A percentile compares a stretch with the other conserved stretches of the same genome.
These are phyloP conservation scores for Chlamydomonas applanata DNA, from an alignment of 139 green algal species.

Conservation along the genomic window DNA sequence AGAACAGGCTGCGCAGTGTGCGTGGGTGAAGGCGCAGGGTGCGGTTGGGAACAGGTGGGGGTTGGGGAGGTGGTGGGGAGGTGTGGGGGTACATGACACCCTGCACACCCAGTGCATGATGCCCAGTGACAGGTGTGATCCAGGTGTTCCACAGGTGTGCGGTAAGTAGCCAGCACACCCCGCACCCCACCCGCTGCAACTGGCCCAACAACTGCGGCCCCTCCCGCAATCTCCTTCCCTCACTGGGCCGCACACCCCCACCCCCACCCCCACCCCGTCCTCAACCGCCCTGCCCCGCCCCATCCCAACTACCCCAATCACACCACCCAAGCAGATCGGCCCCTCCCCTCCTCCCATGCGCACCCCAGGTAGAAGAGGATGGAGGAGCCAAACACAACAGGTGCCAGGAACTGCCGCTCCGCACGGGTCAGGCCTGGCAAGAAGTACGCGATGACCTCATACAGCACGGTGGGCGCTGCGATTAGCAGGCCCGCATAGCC, in stretches of 20 bases:
- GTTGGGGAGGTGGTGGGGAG: background rate
- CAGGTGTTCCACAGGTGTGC: too few relatives aligned
- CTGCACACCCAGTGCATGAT: too few relatives aligned
- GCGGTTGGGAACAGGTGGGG: background rate
- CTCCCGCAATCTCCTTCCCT: too few relatives aligned
- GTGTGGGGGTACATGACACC: background rate
- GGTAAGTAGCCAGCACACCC: too few relatives aligned
- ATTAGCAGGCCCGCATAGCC: conserved; percentile 94
- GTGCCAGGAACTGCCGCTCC: conserved; percentile 87
- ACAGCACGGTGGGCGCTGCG: conserved; percentile 88
- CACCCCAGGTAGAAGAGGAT: conserved; percentile 95
- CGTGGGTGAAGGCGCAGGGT: background rate
- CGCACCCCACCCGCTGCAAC: too few relatives aligned
- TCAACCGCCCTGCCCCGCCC: too few relatives aligned
- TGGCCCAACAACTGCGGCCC: too few relatives aligned
- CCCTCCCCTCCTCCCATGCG: conserved; percentile 4
- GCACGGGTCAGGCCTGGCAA: conserved; percentile 89
- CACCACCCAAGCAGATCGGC: too few relatives aligned
- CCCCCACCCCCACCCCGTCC: too few relatives aligned
- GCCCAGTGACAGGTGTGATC: too few relatives aligned
- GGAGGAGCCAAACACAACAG: conserved; percentile 92
- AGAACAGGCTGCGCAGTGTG: conserved; percentile 68
- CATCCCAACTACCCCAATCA: too few relatives aligned
- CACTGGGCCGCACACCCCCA: too few relatives aligned
- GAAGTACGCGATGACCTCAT: conserved; percentile 96